Conservation (phyloP, 495 filamentous ascomycete genomes). For the Margaritispora aquatica region DNA sequence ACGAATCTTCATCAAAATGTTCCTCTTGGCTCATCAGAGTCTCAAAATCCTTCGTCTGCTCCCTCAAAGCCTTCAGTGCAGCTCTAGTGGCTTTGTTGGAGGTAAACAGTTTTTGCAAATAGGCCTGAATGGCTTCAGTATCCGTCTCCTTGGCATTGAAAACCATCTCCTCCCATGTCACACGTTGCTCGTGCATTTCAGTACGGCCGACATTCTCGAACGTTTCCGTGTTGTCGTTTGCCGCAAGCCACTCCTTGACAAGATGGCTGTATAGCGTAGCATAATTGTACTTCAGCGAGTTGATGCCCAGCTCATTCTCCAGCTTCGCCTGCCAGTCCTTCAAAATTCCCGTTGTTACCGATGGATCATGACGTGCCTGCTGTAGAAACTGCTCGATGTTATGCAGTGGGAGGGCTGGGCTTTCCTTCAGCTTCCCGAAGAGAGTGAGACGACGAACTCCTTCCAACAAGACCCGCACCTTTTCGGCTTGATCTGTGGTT, state of each 20-base stretch:
- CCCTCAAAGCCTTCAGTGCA: constrained; percentile 36
- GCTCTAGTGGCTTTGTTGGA: constrained; percentile 24
- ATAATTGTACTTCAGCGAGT: constrained; percentile 51
- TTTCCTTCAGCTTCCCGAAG: constrained; percentile 32
- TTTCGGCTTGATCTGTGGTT: constrained; percentile 30
- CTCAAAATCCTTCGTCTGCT: constrained; percentile 38
- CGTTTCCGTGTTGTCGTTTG: not conserved
- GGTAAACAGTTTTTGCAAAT: constrained; percentile 47
- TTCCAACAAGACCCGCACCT: constrained; percentile 45
- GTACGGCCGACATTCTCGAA: constrained; percentile 35
- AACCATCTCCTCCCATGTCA: constrained; percentile 48
- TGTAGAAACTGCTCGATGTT: constrained; percentile 36
- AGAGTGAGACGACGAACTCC: constrained; percentile 43
- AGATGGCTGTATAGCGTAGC: constrained; percentile 52
- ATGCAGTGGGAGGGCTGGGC: constrained; percentile 5
- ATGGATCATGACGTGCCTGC: constrained; percentile 36
- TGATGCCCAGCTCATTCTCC: constrained; percentile 37
- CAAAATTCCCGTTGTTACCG: constrained; percentile 30
- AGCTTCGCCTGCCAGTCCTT: constrained; percentile 38
- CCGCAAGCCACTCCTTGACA: constrained; percentile 53
- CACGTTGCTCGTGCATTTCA: constrained; percentile 38
- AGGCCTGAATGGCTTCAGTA: constrained; percentile 33
- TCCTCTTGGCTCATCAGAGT: constrained; percentile 26
- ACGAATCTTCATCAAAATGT: constrained; percentile 32
- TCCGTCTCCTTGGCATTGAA: constrained; percentile 45